phyloP scores from a whole-genome alignment of 2,329 filamentous ascomycete species.

The Aphanoascus verrucosus region DNA sequence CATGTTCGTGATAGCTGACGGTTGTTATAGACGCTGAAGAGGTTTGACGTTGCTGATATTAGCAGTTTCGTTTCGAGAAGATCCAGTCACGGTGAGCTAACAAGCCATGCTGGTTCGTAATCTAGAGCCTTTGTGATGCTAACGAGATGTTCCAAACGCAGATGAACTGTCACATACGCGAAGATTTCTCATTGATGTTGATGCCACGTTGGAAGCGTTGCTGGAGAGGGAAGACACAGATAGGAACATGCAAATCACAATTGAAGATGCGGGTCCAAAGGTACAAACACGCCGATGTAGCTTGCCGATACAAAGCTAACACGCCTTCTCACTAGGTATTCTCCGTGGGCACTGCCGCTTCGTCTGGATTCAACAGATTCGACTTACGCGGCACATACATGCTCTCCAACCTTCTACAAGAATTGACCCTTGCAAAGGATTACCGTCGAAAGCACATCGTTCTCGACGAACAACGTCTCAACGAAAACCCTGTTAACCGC shows the following conservation, averaged over 20 bases:
- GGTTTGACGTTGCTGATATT: slow-evolving; percentile 30
- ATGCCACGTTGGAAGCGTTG: slow-evolving; percentile 67
- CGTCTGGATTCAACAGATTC: slow-evolving; percentile 74
- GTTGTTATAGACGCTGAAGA: slow-evolving; percentile 26
- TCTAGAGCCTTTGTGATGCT: neutral
- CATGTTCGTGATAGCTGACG: slow-evolving; percentile 13
- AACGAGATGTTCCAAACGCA: slow-evolving; percentile 26
- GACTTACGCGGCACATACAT: slow-evolving; percentile 94
- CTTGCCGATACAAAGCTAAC: neutral
- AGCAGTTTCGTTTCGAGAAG: slow-evolving; percentile 31
- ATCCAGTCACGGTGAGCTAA: slow-evolving; percentile 36
- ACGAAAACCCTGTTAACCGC: slow-evolving; percentile 88
- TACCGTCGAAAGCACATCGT: slow-evolving; percentile 82
- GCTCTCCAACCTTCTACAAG: slow-evolving; percentile 91
- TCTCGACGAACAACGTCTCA: slow-evolving; percentile 79
- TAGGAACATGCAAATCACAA: slow-evolving; percentile 91
- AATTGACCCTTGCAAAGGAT: slow-evolving; percentile 83
- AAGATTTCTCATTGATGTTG: slow-evolving; percentile 77
- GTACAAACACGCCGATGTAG: slow-evolving; percentile 37
- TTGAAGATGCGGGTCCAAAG: slow-evolving; percentile 91
- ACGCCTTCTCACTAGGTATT: slow-evolving; percentile 49
- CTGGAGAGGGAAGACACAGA: slow-evolving; percentile 85
- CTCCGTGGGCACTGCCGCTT: slow-evolving; percentile 71
- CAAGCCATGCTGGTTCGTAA: neutral
- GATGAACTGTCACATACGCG: slow-evolving; percentile 65